Base-by-base conservation (phyloP, 75 land plant species). In the Azolla pinnata region DNA sequence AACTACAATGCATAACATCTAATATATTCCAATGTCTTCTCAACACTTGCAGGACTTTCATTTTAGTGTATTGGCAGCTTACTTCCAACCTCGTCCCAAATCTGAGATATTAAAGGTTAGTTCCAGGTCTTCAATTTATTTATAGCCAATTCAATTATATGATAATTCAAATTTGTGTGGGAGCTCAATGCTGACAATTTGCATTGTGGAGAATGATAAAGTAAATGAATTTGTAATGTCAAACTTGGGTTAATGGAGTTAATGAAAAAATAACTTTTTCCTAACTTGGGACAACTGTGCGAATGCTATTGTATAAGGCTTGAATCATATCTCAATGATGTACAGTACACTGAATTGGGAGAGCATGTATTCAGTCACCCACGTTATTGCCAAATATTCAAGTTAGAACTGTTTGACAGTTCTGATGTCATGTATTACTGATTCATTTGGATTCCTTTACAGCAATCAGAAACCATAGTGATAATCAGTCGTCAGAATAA, bases 21-120 rank as follows among this genome's bases (percentile, higher is more conserved):
- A 12, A 17, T 1, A 14, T 10, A 24, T 42, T 14, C 24, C 29
- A 56, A 56, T 20, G 19, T 17, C 4, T 31, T n/a, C n/a, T n/a
- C n/a, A n/a, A n/a, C n/a, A n/a, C n/a, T n/a, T 31, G 2, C 82
- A 87, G 92, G 88, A 76, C 62, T 87, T 87, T 57, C 86, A 87
- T 69, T 73, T 87, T 76, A 73, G 85, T 32, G 71, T 87, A 34
- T 72, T 87, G 51, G 92, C 83, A 28, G 88, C 88, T 31, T 84
- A 87, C 56, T 63, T 69, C 60, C 78, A 74, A 24, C 85, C 92
- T 33, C 69, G 77, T 62, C 75, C 87, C 19, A 83, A 70, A 31
- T 87, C 88, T 29, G 88, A 84, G 62, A 84, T 87, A 56, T 65
- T 87, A 16, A 81, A 87, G 92, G 92, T 87, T 14, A 7, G 14